Percentiles rank a stretch among this genome's conserved stretches.
These are phyloP conservation scores for Cercospora brassicicola DNA, from an alignment of 2,329 filamentous ascomycete species.

Conservation along the genomic window DNA sequence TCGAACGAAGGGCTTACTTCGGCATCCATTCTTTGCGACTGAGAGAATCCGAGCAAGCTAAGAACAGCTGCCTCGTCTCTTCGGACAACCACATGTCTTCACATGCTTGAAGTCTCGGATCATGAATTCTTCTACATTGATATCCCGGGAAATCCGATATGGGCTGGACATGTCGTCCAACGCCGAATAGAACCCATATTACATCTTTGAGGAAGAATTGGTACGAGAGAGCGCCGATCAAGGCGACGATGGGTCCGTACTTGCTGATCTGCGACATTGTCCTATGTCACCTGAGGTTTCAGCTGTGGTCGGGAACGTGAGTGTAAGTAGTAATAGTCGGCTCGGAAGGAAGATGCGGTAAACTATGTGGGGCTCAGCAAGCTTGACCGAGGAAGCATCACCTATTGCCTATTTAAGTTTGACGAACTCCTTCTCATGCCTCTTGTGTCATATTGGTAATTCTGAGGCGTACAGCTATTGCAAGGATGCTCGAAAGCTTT, in stretches of 20 bases:
- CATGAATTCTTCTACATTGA: slow-evolving; percentile 26
- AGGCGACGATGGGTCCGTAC: not conserved
- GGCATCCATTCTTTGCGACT: slow-evolving; percentile 26
- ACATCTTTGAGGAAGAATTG: slow-evolving; percentile 15
- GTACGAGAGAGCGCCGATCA: slow-evolving; percentile 8
- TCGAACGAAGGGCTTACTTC: slow-evolving; percentile 14
- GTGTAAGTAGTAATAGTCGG: not conserved
- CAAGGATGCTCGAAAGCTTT: not conserved
- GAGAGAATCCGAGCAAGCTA: slow-evolving; percentile 25
- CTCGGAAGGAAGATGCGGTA: not conserved
- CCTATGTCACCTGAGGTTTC: not conserved
- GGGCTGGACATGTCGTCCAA: slow-evolving; percentile 26
- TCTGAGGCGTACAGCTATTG: not conserved
- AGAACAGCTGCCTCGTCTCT: slow-evolving; percentile 26
- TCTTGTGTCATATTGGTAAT: not conserved
- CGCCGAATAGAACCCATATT: slow-evolving; percentile 16
- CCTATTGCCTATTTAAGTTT: not conserved
- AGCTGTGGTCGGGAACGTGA: not conserved
- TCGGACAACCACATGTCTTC: slow-evolving; percentile 32
- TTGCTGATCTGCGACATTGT: slow-evolving; percentile 1
- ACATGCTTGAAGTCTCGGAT: slow-evolving; percentile 26
- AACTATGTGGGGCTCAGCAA: not conserved
- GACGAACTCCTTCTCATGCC: not conserved
- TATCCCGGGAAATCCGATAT: slow-evolving; percentile 29
- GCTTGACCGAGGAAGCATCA: not conserved